phyloP scores from a whole-genome alignment of 352 stramenopile species.

The Phytopythium montanum region DNA sequence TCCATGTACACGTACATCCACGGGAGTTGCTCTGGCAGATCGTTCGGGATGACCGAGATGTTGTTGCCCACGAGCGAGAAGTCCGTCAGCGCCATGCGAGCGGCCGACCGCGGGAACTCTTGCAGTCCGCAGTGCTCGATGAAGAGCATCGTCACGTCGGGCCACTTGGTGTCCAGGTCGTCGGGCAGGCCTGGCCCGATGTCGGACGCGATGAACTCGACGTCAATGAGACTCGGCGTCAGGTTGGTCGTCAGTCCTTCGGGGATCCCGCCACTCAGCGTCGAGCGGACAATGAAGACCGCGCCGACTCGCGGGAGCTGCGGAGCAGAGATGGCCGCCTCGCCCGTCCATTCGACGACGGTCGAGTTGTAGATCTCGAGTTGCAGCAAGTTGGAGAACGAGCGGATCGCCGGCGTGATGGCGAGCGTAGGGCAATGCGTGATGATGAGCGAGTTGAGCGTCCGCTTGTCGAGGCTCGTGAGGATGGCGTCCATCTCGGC shows the following conservation, averaged over 20 bases:
- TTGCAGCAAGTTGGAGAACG: slow-evolving; percentile 26
- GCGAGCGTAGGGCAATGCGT: slow-evolving; percentile 30
- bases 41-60: slow-evolving; percentile 25
- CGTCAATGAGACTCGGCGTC: slow-evolving; percentile 23
- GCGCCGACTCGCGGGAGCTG: slow-evolving; percentile 22
- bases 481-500: slow-evolving; percentile 19
- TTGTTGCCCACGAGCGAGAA: slow-evolving; percentile 38
- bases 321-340: slow-evolving; percentile 19
- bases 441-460: slow-evolving; percentile 45
- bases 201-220: slow-evolving; percentile 27
- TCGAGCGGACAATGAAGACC: slow-evolving; percentile 29
- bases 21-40: slow-evolving; percentile 6
- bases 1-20: slow-evolving; percentile 40
- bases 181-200: slow-evolving; percentile 16
- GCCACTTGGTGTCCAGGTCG: slow-evolving; percentile 28
- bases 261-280: slow-evolving; percentile 15
- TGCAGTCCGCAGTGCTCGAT: slow-evolving; percentile 34
- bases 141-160: slow-evolving; percentile 27
- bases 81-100: slow-evolving; percentile 22
- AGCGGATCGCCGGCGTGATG: slow-evolving; percentile 21
- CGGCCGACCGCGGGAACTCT: slow-evolving; percentile 17
- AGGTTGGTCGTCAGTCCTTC: slow-evolving; percentile 31
- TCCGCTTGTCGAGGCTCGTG: slow-evolving; percentile 18
- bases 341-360: slow-evolving; percentile 22
- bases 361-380: slow-evolving; percentile 48